Base-by-base conservation (phyloP, 2,329 filamentous ascomycete genomes). In the Daldinia sp. region DNA sequence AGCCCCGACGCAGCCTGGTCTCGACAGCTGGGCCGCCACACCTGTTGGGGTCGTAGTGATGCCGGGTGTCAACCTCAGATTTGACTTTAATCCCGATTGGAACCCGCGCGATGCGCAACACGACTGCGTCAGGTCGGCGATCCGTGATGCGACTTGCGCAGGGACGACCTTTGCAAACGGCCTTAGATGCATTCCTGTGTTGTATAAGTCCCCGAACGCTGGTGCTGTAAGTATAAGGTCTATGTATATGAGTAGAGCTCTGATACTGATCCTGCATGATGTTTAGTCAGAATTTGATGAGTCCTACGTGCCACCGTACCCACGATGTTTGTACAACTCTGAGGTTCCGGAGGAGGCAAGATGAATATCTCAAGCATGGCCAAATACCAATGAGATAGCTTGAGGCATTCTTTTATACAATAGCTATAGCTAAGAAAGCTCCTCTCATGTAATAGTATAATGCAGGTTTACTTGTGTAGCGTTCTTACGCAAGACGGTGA, bases 81-180 rank as follows among this genome's bases (percentile, higher is more conserved):
- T 70, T 50, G 68, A 70, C 42, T 70, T 68, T 30, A 62, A 18
- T 26, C 58, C 55, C 6, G 20, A 28, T 23, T 70, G 65, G 65
- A 53, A 65, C 5, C 37, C 54, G 26, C 65, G 65, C 26, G 68
- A 70, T n/a, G 68, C 68, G 13, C 28, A 54, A 26, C 68, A 70
- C 30, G 68, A 65, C 42, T 65, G 68, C 26, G 68, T 70, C 42
- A 37, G 55, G 33, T 44, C 50, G 1, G 62, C 68, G 4, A 71
- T 68, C 30, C 48, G 48, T 10, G 69, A 71, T 18, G 62, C 59
- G 26, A 64, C 62, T n/a, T 71, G 62, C 33, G 62, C n/a, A 10
- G 60, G 53, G 4, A 59, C 62, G 2, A 13, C 61, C 1, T 68
- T 63, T 50, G 33, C 9, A 23, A 68, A 68, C 13, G 65, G 68